Evolutionary conservation across 768 basidiomycete genomes (phyloP).

Genomic region (Porpolomopsis calyptriformis): DNA sequence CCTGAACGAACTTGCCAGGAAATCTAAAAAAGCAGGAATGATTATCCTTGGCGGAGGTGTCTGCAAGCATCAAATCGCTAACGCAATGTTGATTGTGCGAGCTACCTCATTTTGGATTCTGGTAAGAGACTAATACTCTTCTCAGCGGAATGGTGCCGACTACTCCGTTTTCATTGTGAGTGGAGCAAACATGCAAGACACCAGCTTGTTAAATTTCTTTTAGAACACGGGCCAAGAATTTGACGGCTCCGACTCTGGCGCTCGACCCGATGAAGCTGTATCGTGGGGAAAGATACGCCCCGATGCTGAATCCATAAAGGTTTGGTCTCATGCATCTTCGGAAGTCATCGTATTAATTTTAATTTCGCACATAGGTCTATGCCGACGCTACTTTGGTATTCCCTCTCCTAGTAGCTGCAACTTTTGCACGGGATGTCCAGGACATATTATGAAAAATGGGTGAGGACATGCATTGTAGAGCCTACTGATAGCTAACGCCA

Average conservation of each 20-base stretch:
- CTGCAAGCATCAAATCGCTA: conserved; percentile 99
- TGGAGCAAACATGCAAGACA: neutral
- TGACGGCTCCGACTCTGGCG: conserved; percentile 96
- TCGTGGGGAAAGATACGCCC: conserved; percentile 98
- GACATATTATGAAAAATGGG: neutral
- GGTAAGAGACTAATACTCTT: conserved; percentile 4
- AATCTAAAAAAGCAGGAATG: conserved; percentile 92
- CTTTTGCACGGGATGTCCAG: conserved; percentile 55
- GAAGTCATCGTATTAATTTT: conserved; percentile 14
- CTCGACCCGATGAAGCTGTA: conserved; percentile 93
- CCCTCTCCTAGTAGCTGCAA: conserved; percentile 89
- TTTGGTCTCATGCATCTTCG: conserved; percentile 16
- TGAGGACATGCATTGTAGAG: too few species aligned
- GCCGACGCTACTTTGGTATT: conserved; percentile 98
- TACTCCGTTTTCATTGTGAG: conserved; percentile 90
- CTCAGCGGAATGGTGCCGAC: conserved; percentile 93
- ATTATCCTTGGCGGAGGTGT: conserved; percentile 96
- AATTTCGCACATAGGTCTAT: conserved; percentile 50
- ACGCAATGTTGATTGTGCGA: conserved; percentile 91
- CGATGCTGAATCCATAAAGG: conserved; percentile 76
- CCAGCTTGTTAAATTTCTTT: conserved; percentile 6
- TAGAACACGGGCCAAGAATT: conserved; percentile 99
- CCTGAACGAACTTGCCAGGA: conserved; percentile 82
- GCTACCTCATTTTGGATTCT: neutral
- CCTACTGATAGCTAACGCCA: too few species aligned